A percentile compares a stretch with the other conserved stretches of the same genome.
Conservation (phyloP, 2,329 filamentous ascomycete genomes). For the Botrytis fragariae region DNA sequence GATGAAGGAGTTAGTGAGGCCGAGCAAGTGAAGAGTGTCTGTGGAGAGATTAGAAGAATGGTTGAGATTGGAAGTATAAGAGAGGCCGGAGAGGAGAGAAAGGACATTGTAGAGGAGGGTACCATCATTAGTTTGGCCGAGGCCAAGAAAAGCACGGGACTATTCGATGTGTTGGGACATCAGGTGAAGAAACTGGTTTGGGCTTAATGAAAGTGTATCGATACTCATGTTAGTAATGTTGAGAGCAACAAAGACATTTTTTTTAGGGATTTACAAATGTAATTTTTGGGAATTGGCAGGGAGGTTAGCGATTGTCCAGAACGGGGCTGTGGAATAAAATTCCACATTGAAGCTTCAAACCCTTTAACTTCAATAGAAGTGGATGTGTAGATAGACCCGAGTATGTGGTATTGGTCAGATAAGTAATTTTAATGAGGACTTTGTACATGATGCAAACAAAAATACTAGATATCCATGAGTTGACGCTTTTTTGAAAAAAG, state of each 20-base stretch:
- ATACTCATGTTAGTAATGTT: background rate
- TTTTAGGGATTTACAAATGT: background rate
- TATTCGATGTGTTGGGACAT: constrained; percentile 84
- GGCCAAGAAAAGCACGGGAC: constrained; percentile 80
- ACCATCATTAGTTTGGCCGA: constrained; percentile 83
- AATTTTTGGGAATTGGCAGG: background rate
- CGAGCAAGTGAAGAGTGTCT: constrained; percentile 31
- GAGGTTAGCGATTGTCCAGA: background rate
- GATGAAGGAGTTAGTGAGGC: constrained; percentile 35
- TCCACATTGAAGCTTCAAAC: background rate
- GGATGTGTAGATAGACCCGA: constrained; percentile 1
- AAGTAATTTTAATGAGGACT: background rate
- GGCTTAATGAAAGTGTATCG: constrained; percentile 41
- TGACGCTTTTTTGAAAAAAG: background rate
- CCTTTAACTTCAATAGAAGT: background rate
- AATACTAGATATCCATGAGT: background rate
- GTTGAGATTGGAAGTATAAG: constrained; percentile 49
- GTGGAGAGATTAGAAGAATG: constrained; percentile 44
- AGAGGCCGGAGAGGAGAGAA: constrained; percentile 41
- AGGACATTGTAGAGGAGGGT: constrained; percentile 51
- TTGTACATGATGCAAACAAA: background rate
- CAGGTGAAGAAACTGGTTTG: constrained; percentile 93
- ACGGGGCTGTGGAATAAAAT: background rate
- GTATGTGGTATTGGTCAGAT: background rate
- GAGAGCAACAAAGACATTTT: background rate